Evolutionary conservation across 163 green algal species (phyloP), one percentile per base, ranked within the genome.

Genomic region (Volvox carteri): DNA sequence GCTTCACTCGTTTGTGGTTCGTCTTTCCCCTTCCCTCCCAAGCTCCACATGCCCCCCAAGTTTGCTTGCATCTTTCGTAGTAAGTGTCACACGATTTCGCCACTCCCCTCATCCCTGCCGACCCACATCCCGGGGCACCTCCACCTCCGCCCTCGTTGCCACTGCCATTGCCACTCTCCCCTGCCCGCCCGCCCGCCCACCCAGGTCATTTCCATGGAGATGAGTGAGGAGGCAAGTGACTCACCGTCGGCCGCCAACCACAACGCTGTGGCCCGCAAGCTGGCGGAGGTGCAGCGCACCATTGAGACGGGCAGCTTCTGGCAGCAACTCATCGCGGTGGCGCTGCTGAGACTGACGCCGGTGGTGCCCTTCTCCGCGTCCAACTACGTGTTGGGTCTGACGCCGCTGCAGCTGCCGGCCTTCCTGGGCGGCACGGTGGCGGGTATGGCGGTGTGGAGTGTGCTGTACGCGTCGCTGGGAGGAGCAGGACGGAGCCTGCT

Each of bases 311-410:
- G 96, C 70, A 92, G 90, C 56, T 95, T 96, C 73, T 90, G 80
- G 87, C 90, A 96, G 92, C 96, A 98, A 93, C 88, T 95, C 16
- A 94, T 90, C 16, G 94, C 96, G 6, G 92, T 98, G n/a, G 88
- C 93, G 62, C 87, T 97, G 68, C 93, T 98, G 87, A 88, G 96
- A 8, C 86, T 98, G 4, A 98, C 96, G 4, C 96, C 96, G 3
- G 92, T 98, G 11, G 92, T 94, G 75, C 79, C 90, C n/a, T 93
- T 93, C 93, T 96, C 92, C 72, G 95, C 95, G n/a, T 94, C 62
- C 90, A 98, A 98, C 92, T 98, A 98, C 91, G 80, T 98, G 84
- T 85, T 98, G 44, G 97, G 96, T n/a, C 78, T 98, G 33, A 97
- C 94, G 6, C 94, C 95, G 5, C 79, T 99, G 70, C 79, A 91